A percentile compares a stretch with the other conserved stretches of the same genome.
phyloP scores from a whole-genome alignment of 306 rosid species.

The Mimosa pudica region DNA sequence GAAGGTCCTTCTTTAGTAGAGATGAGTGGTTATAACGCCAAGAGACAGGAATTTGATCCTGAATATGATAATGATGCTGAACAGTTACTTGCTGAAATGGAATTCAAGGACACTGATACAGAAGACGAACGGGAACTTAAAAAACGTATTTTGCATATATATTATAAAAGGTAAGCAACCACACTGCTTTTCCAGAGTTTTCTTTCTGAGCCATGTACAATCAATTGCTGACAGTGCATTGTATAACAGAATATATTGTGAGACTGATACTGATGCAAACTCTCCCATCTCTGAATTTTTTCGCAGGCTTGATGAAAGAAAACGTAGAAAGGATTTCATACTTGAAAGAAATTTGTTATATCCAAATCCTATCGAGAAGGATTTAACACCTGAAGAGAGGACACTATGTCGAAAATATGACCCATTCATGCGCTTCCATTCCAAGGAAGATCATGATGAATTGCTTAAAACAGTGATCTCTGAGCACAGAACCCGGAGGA shows the following conservation, averaged over 20 bases:
- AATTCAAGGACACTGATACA: conserved; percentile 81
- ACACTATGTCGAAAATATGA: conserved; percentile 71
- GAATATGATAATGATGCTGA: conserved; percentile 97
- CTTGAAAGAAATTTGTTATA: conserved; percentile 77
- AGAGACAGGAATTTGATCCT: conserved; percentile 91
- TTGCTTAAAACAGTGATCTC: conserved; percentile 59
- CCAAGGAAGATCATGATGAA: conserved; percentile 86
- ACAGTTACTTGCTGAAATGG: conserved; percentile 93
- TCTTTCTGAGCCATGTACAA: neutral
- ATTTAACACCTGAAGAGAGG: conserved; percentile 75
- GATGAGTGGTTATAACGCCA: conserved; percentile 80
- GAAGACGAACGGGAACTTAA: conserved; percentile 91
- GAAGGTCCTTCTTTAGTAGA: conserved; percentile 85
- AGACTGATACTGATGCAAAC: conserved; percentile 10
- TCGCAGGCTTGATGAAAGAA: conserved; percentile 94
- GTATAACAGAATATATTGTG: conserved; percentile 14
- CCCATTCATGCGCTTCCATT: conserved; percentile 83
- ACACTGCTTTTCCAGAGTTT: conserved; percentile 25
- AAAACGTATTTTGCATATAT: conserved; percentile 72
- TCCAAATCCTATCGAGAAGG: conserved; percentile 80
- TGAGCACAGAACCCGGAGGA: conserved; percentile 67
- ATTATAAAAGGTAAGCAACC: conserved; percentile 67
- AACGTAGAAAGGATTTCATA: conserved; percentile 86
- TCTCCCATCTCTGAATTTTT: conserved; percentile 29
- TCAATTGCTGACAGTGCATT: conserved; percentile 12